Conservation (phyloP, 345 rosid species). For the Turritis glabra region DNA sequence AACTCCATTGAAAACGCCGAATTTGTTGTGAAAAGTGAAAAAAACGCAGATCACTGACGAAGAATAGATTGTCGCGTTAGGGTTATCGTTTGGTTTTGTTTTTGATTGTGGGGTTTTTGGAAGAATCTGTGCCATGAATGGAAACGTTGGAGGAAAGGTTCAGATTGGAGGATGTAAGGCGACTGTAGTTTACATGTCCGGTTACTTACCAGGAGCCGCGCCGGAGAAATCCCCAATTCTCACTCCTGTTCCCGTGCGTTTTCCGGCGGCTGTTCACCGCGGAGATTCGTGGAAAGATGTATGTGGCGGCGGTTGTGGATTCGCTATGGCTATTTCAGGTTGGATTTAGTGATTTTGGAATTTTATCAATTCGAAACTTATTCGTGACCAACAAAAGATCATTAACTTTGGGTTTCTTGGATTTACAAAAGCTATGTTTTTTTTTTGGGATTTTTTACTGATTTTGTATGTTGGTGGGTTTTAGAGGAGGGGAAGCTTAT, state of each 20-base stretch:
- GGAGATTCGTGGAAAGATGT: conserved; percentile 72
- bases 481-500: conserved; percentile 71
- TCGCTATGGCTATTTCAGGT: conserved; percentile 90
- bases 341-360: not conserved
- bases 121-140: conserved; percentile 37
- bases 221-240: conserved; percentile 66
- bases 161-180: conserved; percentile 42
- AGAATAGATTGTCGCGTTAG: not conserved
- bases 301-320: conserved; percentile 85
- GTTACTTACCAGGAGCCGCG: conserved; percentile 70
- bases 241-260: conserved; percentile 46
- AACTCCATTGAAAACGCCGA: not conserved
- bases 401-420: not conserved
- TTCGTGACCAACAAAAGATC: not conserved
- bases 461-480: conserved; percentile 1
- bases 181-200: conserved; percentile 62
- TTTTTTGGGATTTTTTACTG: not conserved
- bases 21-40: conserved; percentile 1
- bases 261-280: conserved; percentile 34
- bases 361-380: not conserved
- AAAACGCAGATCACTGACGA: conserved; percentile 5
- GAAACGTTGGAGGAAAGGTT: conserved; percentile 27
- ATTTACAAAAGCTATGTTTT: not conserved
- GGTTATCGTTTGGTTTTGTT: not conserved
- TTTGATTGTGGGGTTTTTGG: not conserved